Base-by-base conservation (phyloP, 345 rosid genomes). In the Arabidopsis arenosa region DNA sequence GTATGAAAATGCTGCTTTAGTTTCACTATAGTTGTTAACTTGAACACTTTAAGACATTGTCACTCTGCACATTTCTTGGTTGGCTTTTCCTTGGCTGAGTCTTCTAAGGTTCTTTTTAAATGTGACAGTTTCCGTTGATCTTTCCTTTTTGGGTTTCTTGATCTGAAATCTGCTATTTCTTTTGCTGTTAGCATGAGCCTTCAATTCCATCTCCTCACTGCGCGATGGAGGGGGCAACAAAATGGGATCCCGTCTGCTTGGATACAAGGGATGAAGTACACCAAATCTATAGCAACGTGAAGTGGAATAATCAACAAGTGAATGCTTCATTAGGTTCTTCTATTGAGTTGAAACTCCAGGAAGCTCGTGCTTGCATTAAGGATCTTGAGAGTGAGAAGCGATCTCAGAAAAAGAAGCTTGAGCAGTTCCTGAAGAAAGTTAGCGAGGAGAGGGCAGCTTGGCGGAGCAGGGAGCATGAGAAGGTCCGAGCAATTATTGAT, bases 181-280 rank as follows among this genome's bases (percentile, higher is more conserved):
- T 30, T 72, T 57, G 28, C 66, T 74, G 75, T 49, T 80, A 92
- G 95, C 75, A 81, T 7, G 87, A 83, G 68, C 86, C 92, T 59
- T 82, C 89, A 13, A 76, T 81, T 57, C 91, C 88, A 81, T 77
- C 82, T 79, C 61, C 87, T 47, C 81, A 82, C 75, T 80, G 75
- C n/a, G 87, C 86, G n/a, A 87, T 92, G 92, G 97, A 92, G 81
- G 86, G 93, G 32, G 85, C 88, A 61, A 87, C 97, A 32, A 92
- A 90, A 82, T 92, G 97, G 97, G 90, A 88, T 66, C 91, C 91
- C 12, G 81, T 86, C 64, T 75, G 79, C 70, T 79, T 85, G 60
- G 83, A 78, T 67, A 65, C 85, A 70, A 63, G 79, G 4, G 84
- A 86, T 56, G 93, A 80, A 69, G 87, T 70, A 26, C 79, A 74